Base-by-base conservation (phyloP, 371 early-diverging fungal genomes). In the Haplosporangium sp. region DNA sequence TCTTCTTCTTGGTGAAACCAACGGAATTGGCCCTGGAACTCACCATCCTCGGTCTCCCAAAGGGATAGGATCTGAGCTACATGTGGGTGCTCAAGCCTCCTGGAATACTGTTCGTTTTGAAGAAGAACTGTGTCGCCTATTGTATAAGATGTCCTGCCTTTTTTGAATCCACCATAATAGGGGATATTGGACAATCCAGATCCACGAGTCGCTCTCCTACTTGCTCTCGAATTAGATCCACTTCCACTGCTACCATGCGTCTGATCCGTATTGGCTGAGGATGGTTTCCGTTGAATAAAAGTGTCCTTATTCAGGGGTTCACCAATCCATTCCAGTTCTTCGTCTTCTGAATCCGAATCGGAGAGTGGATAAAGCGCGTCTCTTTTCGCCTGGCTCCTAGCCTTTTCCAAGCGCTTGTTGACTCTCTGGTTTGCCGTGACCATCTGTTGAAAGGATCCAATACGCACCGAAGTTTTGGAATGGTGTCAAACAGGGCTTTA, bases 11-110 rank as follows among this genome's bases (percentile, higher is more conserved):
- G 86, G 52, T 84, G 69, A 56, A 86, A 82, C 86, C 86, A 86
- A 0, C 86, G 84, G 40, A 83, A 83, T 9, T 80, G 73, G 36
- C 81, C 59, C 51, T 83, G 73, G 50, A 69, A 70, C 20, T 64
- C 74, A 9, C 84, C 82, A n/a, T 64, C 65, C 50, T 86, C 86
- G 48, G 82, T 83, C 72, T 86, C 81, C 83, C 86, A 86, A 42
- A 86, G 81, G 36, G 72, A 68, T 55, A 66, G 46, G 16, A 86
- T 84, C 21, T 81, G 80, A 0, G 86, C 86, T 29, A 81, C 56
- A 20, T 83, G 77, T 9, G 86, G 71, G 23, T 75, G 64, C 11
- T 83, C 82, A 18, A 64, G 48, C 14, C 58, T 79, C 36, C 59
- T 18, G 7, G 79, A 68, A 20, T 57, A 79, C 5, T 70, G 63